Percentiles rank a stretch among this genome's conserved stretches.
Conservation (phyloP, 169 alveolate species). For the Neospora caninum region DNA sequence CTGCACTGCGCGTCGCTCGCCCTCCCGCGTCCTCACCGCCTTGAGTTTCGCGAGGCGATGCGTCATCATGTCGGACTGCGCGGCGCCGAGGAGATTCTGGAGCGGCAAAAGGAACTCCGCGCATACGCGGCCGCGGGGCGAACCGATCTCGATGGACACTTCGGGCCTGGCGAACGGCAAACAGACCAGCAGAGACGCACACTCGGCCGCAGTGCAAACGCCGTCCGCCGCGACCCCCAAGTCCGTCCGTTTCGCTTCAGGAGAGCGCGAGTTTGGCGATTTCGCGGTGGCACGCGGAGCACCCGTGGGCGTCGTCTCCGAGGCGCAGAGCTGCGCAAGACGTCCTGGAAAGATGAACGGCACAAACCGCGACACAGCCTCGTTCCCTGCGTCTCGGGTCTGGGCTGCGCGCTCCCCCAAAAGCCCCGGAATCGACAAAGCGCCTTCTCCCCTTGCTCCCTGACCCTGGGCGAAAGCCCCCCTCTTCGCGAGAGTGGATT, state of each 20-base stretch:
- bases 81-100: conserved; percentile 2
- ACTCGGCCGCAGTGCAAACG: neutral
- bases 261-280: neutral
- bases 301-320: neutral
- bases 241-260: neutral
- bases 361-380: too few species aligned
- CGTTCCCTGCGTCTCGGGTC: too few species aligned
- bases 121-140: neutral
- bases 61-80: conserved; percentile 19
- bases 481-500: too few species aligned
- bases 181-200: neutral
- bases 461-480: too few species aligned
- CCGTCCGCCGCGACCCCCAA: too few species aligned
- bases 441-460: too few species aligned
- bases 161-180: neutral
- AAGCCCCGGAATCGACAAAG: too few species aligned
- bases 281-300: neutral
- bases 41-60: conserved; percentile 32
- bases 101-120: conserved; percentile 8
- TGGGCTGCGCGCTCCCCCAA: too few species aligned
- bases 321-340: too few species aligned
- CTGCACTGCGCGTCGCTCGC: too few species aligned
- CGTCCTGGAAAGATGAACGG: too few species aligned
- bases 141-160: neutral
- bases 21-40: neutral